Percentiles rank a stretch among this genome's conserved stretches.
These are phyloP conservation scores for Rhododendron vialii DNA, from an alignment of 148 eudicot genomes.

Conservation along the genomic window DNA sequence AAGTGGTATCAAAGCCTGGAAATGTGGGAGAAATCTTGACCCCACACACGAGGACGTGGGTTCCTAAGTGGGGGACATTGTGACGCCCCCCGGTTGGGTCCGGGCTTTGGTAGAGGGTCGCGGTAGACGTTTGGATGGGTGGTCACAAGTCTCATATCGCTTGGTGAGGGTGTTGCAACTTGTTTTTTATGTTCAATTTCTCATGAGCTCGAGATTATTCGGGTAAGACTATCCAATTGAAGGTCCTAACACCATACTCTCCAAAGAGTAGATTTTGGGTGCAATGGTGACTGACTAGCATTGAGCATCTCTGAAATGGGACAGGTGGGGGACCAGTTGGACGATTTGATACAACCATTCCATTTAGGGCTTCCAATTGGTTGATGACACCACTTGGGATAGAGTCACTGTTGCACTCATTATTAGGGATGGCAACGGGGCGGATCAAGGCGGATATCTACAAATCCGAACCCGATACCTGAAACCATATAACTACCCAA, in stretches of 20 bases:
- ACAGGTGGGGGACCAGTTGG: background rate
- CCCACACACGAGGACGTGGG: too few relatives aligned
- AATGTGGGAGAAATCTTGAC: too few relatives aligned
- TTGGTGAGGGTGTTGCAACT: background rate
- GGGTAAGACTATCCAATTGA: background rate
- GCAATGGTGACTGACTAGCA: background rate
- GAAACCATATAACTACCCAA: too few relatives aligned
- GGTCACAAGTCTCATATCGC: background rate
- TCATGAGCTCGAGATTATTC: background rate
- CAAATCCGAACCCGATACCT: too few relatives aligned
- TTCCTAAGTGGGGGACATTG: background rate
- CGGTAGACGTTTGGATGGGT: background rate
- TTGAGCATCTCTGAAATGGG: background rate
- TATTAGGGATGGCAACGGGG: background rate
- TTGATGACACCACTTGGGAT: background rate
- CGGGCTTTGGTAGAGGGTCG: background rate
- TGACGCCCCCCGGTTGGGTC: background rate
- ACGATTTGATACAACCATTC: background rate
- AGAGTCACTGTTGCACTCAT: background rate
- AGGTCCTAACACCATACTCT: background rate
- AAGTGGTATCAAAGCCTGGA: background rate
- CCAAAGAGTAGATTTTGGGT: background rate
- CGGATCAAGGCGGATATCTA: too few relatives aligned
- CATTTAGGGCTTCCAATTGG: background rate
- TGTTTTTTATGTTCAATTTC: background rate